These are phyloP conservation scores for Rhynchosporium agropyri DNA, from an alignment of 2,329 filamentous ascomycete species.

Conservation along the genomic window DNA sequence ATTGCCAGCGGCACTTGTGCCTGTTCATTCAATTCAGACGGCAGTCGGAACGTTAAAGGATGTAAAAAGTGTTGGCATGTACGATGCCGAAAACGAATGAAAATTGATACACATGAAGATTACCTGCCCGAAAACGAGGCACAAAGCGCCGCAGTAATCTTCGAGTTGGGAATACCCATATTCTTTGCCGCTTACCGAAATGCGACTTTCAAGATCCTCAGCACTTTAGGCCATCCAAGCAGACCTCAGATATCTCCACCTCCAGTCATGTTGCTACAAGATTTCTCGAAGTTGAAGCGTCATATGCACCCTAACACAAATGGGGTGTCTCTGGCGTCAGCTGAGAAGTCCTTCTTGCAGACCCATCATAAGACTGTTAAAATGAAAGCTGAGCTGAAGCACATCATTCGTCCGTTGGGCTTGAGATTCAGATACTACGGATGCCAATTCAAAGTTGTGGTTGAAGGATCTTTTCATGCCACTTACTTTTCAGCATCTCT, in stretches of 20 bases:
- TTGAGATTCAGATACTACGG: constrained; percentile 40
- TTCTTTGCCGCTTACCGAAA: no score
- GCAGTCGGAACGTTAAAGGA: constrained; percentile 40
- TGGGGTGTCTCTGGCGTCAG: constrained; percentile 42
- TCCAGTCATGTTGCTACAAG: no score
- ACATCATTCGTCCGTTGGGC: constrained; percentile 39
- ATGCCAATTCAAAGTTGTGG: constrained; percentile 36
- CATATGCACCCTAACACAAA: no score
- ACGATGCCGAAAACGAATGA: constrained; percentile 41
- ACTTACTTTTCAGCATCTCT: no score
- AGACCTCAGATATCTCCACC: no score
- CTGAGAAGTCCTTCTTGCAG: constrained; percentile 39
- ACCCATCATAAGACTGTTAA: constrained; percentile 41
- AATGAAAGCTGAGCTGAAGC: constrained; percentile 40
- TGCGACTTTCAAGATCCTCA: no score
- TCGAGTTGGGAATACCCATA: no score
- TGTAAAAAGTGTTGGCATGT: constrained; percentile 50
- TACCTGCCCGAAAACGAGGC: no score
- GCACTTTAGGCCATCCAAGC: no score
- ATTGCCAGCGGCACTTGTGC: constrained; percentile 43
- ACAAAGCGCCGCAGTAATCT: no score
- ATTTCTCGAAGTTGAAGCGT: no score
- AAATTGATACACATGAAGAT: no score
- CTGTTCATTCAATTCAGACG: constrained; percentile 36
- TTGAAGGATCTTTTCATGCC: constrained; percentile 36